These are phyloP conservation scores for Phallus indusiatus DNA, from an alignment of 768 basidiomycete genomes.

Conservation along the genomic window DNA sequence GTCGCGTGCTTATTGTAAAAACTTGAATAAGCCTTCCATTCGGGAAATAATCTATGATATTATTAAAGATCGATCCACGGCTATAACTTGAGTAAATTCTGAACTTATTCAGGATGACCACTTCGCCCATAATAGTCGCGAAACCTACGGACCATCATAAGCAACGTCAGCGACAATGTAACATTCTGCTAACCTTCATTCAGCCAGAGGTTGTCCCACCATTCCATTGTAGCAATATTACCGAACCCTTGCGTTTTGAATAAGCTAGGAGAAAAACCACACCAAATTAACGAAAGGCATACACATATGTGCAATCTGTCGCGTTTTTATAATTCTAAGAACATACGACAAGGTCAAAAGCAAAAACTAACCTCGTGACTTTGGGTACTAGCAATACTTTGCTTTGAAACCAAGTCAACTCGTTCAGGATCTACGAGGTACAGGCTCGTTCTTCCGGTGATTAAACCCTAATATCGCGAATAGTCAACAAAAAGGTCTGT, in stretches of 20 bases:
- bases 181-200: conserved; percentile 49
- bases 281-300: not conserved
- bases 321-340: not conserved
- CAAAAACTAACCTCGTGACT: conserved; percentile 61
- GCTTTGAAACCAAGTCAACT: conserved; percentile 63
- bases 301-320: conserved; percentile 13
- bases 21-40: conserved; percentile 74
- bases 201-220: conserved; percentile 77
- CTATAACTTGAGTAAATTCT: not conserved
- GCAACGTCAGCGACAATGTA: not conserved
- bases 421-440: conserved; percentile 72
- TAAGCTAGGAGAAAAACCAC: not conserved
- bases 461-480: conserved; percentile 46
- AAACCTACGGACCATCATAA: conserved; percentile 42
- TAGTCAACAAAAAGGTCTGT: too few species aligned
- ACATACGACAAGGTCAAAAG: not conserved
- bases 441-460: conserved; percentile 80
- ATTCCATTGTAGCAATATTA: conserved; percentile 87
- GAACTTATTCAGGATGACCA: conserved; percentile 62
- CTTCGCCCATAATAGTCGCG: conserved; percentile 84
- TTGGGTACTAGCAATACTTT: conserved; percentile 67
- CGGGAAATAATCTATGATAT: conserved; percentile 55
- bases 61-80: not conserved
- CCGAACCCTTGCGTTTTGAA: conserved; percentile 52
- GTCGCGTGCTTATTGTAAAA: conserved; percentile 73